phyloP scores from a whole-genome alignment of 495 filamentous ascomycete genomes.

The Hamigera avellanea region DNA sequence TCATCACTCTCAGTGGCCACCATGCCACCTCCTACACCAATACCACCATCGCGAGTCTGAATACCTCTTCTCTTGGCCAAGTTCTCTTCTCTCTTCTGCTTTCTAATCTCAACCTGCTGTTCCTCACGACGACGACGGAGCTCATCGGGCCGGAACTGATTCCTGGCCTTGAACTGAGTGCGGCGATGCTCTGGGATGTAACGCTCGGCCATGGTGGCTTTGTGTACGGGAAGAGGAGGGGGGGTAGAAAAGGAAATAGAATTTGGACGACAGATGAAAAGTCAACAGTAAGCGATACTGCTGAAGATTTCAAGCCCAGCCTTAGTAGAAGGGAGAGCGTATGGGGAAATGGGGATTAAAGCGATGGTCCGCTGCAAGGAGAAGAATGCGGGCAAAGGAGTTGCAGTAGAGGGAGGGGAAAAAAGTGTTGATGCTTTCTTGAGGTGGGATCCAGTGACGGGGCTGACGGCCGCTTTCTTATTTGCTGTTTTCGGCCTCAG shows the following conservation, averaged over 20 bases:
- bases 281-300: slow-evolving; percentile 3
- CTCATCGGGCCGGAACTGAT: slow-evolving; percentile 96
- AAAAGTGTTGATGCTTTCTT: slow-evolving; percentile 15
- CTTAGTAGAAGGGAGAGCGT: background rate
- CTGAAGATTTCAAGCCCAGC: background rate
- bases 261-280: slow-evolving; percentile 18
- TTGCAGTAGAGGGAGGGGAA: too few relatives aligned
- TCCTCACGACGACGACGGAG: slow-evolving; percentile 97
- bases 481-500: slow-evolving; percentile 12
- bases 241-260: slow-evolving; percentile 16
- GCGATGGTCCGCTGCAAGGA: too few relatives aligned
- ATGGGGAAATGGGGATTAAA: too few relatives aligned
- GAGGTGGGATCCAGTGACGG: slow-evolving; percentile 15
- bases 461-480: slow-evolving; percentile 2
- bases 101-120: slow-evolving; percentile 96
- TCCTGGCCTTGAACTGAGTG: slow-evolving; percentile 97
- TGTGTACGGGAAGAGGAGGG: slow-evolving; percentile 8
- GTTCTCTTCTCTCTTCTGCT: slow-evolving; percentile 96
- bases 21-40: slow-evolving; percentile 72
- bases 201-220: slow-evolving; percentile 77
- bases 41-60: slow-evolving; percentile 53
- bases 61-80: slow-evolving; percentile 97
- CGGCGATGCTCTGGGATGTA: slow-evolving; percentile 99
- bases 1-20: slow-evolving; percentile 93
- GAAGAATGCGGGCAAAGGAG: too few relatives aligned